Base-by-base conservation (phyloP, 768 basidiomycete genomes). In the Calocybe cyanea region DNA sequence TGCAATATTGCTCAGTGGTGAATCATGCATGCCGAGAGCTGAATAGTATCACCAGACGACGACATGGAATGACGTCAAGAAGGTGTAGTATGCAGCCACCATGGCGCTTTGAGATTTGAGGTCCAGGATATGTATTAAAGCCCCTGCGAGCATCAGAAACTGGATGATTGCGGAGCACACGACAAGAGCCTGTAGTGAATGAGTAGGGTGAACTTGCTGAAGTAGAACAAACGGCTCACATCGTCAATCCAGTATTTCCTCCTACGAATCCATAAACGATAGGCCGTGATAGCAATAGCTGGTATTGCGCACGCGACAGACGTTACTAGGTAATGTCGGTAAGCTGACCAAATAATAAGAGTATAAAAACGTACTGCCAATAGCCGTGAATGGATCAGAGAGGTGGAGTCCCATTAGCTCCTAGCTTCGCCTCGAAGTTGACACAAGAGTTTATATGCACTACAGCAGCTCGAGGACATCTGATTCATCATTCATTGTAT, bases 41-140 rank as follows among this genome's bases (percentile, higher is more conserved):
- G 18, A n/a, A n/a, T n/a, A n/a, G n/a, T n/a, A 38, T 14, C 34
- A 71, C 71, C 70, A 73, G 36, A 71, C 62, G n/a, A 67, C 61
- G n/a, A 55, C 54, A 41, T 69, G 71, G 46, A 71, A 73, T 8
- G 64, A 48, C 2, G 51, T 52, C 28, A 63, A 64, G 56, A 69
- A 61, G 13, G 69, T 35, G 44, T 71, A 71, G 43, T 67, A 68
- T 9, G 58, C 62, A 17, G 53, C 51, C 18, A 63, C 57, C 31
- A 48, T 53, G 17, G 38, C 41, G 25, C 34, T 11, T 41, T 31
- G 30, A 21, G 51, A 35, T 20, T 39, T 48, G 17, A 63, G 57
- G 23, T 57, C 42, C 4, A 54, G 44, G 38, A 60, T 50, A 39
- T 58, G 60, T 19, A 60, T 53, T 46, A 65, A 65, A 14, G 61